Conservation (phyloP, 2,329 filamentous ascomycete genomes). For the Emmonsia crescens region DNA sequence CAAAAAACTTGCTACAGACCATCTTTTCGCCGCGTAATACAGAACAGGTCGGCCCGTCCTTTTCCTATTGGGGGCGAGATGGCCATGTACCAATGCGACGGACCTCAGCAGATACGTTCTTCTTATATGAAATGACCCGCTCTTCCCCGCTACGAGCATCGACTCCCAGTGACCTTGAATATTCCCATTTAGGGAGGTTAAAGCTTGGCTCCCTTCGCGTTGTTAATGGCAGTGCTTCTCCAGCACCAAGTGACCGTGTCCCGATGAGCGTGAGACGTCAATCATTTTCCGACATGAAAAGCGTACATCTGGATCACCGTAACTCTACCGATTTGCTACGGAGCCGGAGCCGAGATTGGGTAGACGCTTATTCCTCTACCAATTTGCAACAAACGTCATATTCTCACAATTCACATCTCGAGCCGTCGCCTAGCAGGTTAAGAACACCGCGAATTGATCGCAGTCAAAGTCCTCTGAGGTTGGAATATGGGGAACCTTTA, state of each 20-base stretch:
- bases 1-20: conserved; percentile 2
- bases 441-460: not conserved
- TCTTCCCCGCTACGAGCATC: conserved; percentile 14
- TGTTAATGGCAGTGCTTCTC: conserved; percentile 30
- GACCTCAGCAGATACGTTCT: conserved; percentile 7
- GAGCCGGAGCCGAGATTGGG: conserved; percentile 1
- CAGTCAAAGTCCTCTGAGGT: not conserved
- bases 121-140: conserved; percentile 8
- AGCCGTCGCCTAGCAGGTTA: not conserved
- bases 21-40: conserved; percentile 21
- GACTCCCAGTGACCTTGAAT: conserved; percentile 23
- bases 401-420: not conserved
- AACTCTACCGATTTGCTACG: not conserved
- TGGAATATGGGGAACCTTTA: not conserved
- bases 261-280: conserved; percentile 1
- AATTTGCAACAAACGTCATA: not conserved
- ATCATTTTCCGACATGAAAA: conserved; percentile 4
- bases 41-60: conserved; percentile 17
- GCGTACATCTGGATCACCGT: not conserved
- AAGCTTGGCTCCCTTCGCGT: conserved; percentile 31
- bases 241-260: conserved; percentile 25
- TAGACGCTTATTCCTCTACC: not conserved
- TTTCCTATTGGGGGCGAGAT: conserved; percentile 15
- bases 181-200: conserved; percentile 32
- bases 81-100: conserved; percentile 2